Base-by-base conservation (phyloP, 2,329 filamentous ascomycete genomes). In the Fusarium stilboides region DNA sequence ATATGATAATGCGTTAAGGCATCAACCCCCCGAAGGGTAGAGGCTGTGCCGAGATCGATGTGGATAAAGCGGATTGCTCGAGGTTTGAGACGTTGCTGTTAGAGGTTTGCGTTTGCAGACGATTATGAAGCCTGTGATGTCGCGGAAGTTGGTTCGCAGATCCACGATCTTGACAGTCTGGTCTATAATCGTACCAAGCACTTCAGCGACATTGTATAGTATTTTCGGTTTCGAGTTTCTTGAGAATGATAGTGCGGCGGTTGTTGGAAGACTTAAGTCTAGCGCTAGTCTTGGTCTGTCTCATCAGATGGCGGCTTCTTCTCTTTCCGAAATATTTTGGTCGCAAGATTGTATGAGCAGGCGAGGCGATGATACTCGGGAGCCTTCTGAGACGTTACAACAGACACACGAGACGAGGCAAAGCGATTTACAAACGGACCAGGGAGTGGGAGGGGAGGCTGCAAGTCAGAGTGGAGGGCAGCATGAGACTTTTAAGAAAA, bases 171-270 rank as follows among this genome's bases (percentile, higher is more conserved):
- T 54, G 58, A 52, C 46, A 52, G 50, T 64, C 57, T 59, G 66
- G 57, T 65, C 70, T 73, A 73, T 61, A 50, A 70, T 55, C 46
- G 49, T 47, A 53, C 62, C 51, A 36, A 81, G 85, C 86, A 88
- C 87, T 79, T 83, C 84, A 81, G 80, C 84, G 82, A 79, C 81
- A 85, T 84, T 74, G 68, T 68, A 78, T 72, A 66, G 51, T 55
- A 43, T 46, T 36, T 59, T 58, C 20, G 37, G 26, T 44, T 36
- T 65, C 36, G 42, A 51, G 44, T 33, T 51, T 39, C 36, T 64
- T 33, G 42, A 46, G 28, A 34, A 37, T 24, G 44, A 51, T 42
- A 24, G 59, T 68, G 53, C 43, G 64, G 54, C 58, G 50, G 58
- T 42, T 31, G 42, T 63, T 53, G 40, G 42, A 62, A 51, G 34